Evolutionary conservation across 2,329 filamentous ascomycete species (phyloP).

Genomic region (Seiridium unicorne): DNA sequence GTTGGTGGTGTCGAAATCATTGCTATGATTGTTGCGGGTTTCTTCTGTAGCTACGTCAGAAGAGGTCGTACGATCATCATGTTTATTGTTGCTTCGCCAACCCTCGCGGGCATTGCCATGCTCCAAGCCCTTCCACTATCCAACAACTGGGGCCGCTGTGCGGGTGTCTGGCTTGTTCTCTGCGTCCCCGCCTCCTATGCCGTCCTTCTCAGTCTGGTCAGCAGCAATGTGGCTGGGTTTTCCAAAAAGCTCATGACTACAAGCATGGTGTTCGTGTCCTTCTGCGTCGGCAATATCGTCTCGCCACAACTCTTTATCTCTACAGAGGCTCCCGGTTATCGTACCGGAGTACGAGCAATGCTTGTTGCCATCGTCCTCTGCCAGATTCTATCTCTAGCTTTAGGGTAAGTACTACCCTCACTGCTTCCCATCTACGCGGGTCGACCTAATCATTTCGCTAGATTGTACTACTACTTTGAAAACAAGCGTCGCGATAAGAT

Average conservation of each 20-base stretch:
- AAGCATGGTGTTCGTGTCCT: background rate
- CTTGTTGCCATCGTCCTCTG: background rate
- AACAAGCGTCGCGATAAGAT: background rate
- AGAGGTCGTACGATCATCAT: background rate
- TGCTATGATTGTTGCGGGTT: background rate
- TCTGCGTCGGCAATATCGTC: background rate
- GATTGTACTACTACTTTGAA: background rate
- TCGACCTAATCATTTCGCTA: background rate
- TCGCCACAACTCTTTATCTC: background rate
- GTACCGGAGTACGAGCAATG: background rate
- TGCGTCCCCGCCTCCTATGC: background rate
- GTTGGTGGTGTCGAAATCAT: background rate
- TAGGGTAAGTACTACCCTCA: background rate
- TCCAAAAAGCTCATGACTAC: background rate
- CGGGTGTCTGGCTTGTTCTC: background rate
- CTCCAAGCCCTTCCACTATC: background rate
- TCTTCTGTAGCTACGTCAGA: background rate
- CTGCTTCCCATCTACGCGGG: background rate
- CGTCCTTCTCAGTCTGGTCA: background rate
- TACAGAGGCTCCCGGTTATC: background rate
- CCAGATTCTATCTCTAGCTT: background rate
- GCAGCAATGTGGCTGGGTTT: background rate
- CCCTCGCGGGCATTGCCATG: background rate
- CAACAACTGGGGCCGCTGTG: background rate
- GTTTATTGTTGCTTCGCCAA: background rate